Evolutionary conservation across 2,329 filamentous ascomycete genomes (phyloP), one percentile per base, ranked within the genome.

Genomic region (Chaetothyriales sp.): DNA sequence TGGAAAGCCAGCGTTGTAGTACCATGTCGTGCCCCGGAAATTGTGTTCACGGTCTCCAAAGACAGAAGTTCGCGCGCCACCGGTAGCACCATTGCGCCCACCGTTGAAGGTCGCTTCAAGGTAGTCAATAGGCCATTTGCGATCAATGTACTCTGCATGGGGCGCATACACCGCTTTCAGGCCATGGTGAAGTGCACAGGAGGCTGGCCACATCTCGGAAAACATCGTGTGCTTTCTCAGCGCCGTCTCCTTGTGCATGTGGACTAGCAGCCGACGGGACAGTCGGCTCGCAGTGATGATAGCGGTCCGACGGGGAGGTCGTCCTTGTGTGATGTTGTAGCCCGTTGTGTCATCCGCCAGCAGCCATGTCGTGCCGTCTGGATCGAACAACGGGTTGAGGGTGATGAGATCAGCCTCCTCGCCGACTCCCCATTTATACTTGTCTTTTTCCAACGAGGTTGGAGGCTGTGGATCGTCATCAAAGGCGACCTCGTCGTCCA

Each of bases 201-300:
- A 92, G 1, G 83, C 83, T 0, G 89, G 86, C 87, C 87, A 95
- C 89, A 95, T 95, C 67, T 96, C 90, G 0, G 88, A 86, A 65
- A 94, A 94, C 71, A 92, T 93, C 57, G 86, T 85, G 66, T 93
- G 85, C 60, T 88, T 89, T 63, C 83, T 82, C 61, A 86, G 77
- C 26, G 81, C 80, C 3, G 89, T 95, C 70, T 95, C 88, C 50
- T 80, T 78, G 71, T 96, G 90, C 90, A 96, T 96, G 18, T 83
- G 83, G 54, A 81, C 72, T 12, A 96, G 75, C 46, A 95, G 78
- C 46, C 80, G 80, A 47, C 81, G 80, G 10, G 84, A 92, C 69
- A 96, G 83, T 49, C 90, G 80, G 0, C 84, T 84, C 0, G 88
- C 83, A 0, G 89, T 90, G 64, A 95, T 90, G 68, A 96, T 94